phyloP scores from a whole-genome alignment of 495 filamentous ascomycete species.

The Aspergillus panamensis region DNA sequence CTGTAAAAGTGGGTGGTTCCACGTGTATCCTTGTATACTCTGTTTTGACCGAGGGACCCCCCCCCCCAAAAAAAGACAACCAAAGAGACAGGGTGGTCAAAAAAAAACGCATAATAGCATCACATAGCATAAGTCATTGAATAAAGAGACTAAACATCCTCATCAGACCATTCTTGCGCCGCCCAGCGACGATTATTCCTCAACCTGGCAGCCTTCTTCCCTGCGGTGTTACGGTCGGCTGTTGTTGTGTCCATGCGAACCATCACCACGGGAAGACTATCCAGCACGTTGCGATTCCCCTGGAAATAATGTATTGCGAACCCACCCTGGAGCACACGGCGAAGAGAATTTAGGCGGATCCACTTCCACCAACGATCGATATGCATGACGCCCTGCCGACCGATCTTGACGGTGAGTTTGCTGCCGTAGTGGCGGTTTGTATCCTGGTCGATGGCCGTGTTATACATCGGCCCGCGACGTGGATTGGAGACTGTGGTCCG shows the following conservation, averaged over 20 bases:
- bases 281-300: constrained; percentile 73
- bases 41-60: too few relatives aligned
- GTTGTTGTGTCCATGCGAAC: constrained; percentile 29
- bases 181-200: constrained; percentile 40
- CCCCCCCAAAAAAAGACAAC: not conserved
- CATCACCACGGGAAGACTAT: constrained; percentile 60
- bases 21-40: not conserved
- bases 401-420: constrained; percentile 71
- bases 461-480: constrained; percentile 65
- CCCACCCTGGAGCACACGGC: constrained; percentile 73
- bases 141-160: constrained; percentile 10
- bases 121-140: not conserved
- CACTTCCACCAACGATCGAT: constrained; percentile 94
- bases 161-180: constrained; percentile 20
- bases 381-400: constrained; percentile 65
- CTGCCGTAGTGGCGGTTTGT: constrained; percentile 72
- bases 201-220: constrained; percentile 33
- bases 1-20: too few relatives aligned
- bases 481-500: constrained; percentile 79
- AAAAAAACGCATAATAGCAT: not conserved
- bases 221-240: constrained; percentile 30
- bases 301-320: constrained; percentile 81
- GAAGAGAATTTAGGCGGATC: constrained; percentile 69
- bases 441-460: constrained; percentile 67
- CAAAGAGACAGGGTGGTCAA: not conserved